These are phyloP conservation scores for Stylosanthes scabra DNA, from an alignment of 331 rosid genomes.

Conservation along the genomic window DNA sequence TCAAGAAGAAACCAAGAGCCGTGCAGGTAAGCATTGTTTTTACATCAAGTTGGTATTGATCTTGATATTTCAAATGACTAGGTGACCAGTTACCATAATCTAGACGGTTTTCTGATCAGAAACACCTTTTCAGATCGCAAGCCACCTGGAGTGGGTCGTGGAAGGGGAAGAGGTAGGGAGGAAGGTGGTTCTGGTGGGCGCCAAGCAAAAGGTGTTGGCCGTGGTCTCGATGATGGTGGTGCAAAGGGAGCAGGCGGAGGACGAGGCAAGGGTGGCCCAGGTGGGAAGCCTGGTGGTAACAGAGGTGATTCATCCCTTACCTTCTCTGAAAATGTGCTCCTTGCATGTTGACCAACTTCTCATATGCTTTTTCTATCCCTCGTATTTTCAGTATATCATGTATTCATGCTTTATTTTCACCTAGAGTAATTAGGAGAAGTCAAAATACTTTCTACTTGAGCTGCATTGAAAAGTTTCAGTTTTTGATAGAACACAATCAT, in stretches of 20 bases:
- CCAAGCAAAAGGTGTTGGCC: conserved; percentile 75
- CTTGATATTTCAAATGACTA: conserved; percentile 25
- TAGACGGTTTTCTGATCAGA: conserved; percentile 25
- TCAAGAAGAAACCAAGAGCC: conserved; percentile 60
- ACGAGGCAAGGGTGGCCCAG: conserved; percentile 77
- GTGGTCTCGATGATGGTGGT: conserved; percentile 83
- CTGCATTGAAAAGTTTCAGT: too few relatives aligned
- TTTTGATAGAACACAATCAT: too few relatives aligned
- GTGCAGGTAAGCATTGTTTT: conserved; percentile 44
- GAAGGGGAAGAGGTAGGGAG: conserved; percentile 91
- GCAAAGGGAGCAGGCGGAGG: conserved; percentile 78
- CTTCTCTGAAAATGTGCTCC: too few relatives aligned
- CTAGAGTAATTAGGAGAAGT: too few relatives aligned
- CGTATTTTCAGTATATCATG: too few relatives aligned
- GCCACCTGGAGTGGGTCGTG: conserved; percentile 97
- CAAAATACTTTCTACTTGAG: too few relatives aligned
- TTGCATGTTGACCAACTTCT: too few relatives aligned
- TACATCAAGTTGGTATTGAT: conserved; percentile 28
- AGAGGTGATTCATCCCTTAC: conserved; percentile 61
- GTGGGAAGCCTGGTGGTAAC: conserved; percentile 73
- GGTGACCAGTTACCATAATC: conserved; percentile 11
- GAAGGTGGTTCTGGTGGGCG: conserved; percentile 76
- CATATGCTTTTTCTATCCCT: too few relatives aligned
- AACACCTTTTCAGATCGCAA: conserved; percentile 67
- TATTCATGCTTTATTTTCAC: too few relatives aligned